Conservation (phyloP, 345 rosid species). For the Eucalyptus cloeziana region DNA sequence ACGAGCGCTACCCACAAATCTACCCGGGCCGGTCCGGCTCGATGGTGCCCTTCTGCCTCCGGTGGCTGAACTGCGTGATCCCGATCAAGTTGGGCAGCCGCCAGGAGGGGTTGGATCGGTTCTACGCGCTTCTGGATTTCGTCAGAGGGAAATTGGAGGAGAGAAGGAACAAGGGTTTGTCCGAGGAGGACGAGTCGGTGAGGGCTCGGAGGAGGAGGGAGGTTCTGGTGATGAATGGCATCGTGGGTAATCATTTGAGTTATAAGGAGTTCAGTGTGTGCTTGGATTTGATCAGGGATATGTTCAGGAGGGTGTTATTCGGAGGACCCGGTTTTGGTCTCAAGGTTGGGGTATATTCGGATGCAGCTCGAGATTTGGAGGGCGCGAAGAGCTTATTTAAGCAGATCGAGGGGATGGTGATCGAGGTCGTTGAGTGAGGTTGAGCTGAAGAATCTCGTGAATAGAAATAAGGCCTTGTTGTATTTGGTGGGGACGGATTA, state of each 20-base stretch:
- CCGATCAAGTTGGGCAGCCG: conserved; percentile 56
- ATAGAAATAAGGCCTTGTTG: conserved; percentile 54
- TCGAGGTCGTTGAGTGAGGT: conserved; percentile 9
- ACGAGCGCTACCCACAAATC: conserved; percentile 62
- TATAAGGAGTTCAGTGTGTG: conserved; percentile 60
- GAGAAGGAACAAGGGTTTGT: conserved; percentile 2
- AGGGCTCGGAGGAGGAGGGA: conserved; percentile 62
- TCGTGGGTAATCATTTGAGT: conserved; percentile 52
- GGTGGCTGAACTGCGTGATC: conserved; percentile 67
- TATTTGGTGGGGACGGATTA: conserved; percentile 35
- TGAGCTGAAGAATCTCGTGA: conserved; percentile 61
- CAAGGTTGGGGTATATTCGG: too few species aligned
- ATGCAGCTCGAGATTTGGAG: conserved; percentile 50
- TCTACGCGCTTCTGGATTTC: conserved; percentile 52
- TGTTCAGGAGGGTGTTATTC: neutral
- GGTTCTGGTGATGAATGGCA: conserved; percentile 41
- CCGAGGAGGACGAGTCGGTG: conserved; percentile 11
- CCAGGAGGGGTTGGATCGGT: conserved; percentile 59
- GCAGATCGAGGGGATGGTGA: conserved; percentile 36
- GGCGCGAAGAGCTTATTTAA: conserved; percentile 53
- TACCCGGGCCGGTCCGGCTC: conserved; percentile 69
- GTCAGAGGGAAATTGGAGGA: conserved; percentile 30
- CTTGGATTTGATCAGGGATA: conserved; percentile 44
- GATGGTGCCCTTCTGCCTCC: conserved; percentile 87
- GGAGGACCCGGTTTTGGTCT: too few species aligned